Evolutionary conservation across 306 rosid genomes (phyloP), one percentile per base, ranked within the genome.

Genomic region (Rosa multiflora): DNA sequence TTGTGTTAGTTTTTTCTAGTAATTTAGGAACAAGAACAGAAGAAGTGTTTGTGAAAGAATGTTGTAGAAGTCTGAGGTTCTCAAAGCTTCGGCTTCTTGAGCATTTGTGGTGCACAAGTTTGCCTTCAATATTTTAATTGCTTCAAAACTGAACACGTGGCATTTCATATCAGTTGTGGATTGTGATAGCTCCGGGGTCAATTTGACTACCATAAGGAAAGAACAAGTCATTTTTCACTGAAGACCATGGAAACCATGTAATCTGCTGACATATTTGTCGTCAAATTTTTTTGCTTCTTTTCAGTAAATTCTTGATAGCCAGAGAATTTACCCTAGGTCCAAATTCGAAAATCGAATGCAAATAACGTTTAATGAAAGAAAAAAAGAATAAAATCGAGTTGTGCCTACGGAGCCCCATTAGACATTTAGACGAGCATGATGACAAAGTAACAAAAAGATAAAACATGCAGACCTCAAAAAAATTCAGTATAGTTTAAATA

Each of bases 81-180:
- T 42, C 56, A 10, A 29, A 2, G 44, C 78, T 74, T 58, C 43
- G 29, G 69, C 10, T 14, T 17, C 61, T 62, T 62, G 15, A 29
- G 79, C 0, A 44, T 75, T 75, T 59, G 79, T 75, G 79, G 79
- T 75, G 71, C 61, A 62, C 21, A 59, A 14, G 17, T 66, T 51
- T 17, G 10, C 11, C n/a, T 74, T 73, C n/a, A 48, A 20, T 6
- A 53, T 67, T 47, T 39, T 17, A 53, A 75, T 42, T 47, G 56
- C 49, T 43, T 26, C 6, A 5, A 15, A 67, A 32, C 32, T 10
- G 46, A 26, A 18, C 62, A 48, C 72, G 79, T 47, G 79, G 72
- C 72, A 20, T 11, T 63, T 61, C 29, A 14, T 59, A 44, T 26
- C 70, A 23, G 15, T 26, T 75, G 40, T 42, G 69, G 46, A 32